Evolutionary conservation across 495 filamentous ascomycete species (phyloP).

Genomic region (Trichocladium antarcticum): DNA sequence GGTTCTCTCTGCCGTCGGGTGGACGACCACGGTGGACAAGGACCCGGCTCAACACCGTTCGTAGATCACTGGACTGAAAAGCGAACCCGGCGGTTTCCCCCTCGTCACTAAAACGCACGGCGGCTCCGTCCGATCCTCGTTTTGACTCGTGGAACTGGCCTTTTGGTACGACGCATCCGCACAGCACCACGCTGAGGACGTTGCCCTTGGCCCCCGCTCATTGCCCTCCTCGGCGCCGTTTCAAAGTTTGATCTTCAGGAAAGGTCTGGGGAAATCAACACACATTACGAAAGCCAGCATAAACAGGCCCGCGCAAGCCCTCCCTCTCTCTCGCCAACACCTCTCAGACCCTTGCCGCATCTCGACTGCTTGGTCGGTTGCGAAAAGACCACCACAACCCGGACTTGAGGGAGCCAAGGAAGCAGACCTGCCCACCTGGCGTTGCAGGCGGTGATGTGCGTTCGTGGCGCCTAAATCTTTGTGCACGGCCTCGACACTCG

Average conservation of each 20-base stretch:
- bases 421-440: conserved; percentile 16
- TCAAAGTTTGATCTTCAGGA: conserved; percentile 23
- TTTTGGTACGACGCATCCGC: conserved; percentile 20
- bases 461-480: conserved; percentile 12
- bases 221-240: conserved; percentile 3
- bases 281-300: not conserved
- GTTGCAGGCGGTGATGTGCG: conserved; percentile 14
- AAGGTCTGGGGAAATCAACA: not conserved
- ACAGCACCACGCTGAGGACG: conserved; percentile 12
- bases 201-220: conserved; percentile 10
- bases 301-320: not conserved
- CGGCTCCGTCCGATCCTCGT: conserved; percentile 24
- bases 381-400: conserved; percentile 18
- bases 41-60: conserved; percentile 5
- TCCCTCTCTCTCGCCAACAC: too few species aligned
- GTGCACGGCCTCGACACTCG: conserved; percentile 11
- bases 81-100: conserved; percentile 6
- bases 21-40: conserved; percentile 9
- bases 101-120: conserved; percentile 6
- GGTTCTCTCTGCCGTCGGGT: not conserved
- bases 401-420: conserved; percentile 13
- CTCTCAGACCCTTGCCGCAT: too few species aligned
- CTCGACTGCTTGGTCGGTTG: conserved; percentile 18
- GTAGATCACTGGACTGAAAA: conserved; percentile 13
- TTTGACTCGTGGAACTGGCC: conserved; percentile 22